Evolutionary conservation across 2,329 filamentous ascomycete species (phyloP).

Genomic region (Simplicillium sp.): DNA sequence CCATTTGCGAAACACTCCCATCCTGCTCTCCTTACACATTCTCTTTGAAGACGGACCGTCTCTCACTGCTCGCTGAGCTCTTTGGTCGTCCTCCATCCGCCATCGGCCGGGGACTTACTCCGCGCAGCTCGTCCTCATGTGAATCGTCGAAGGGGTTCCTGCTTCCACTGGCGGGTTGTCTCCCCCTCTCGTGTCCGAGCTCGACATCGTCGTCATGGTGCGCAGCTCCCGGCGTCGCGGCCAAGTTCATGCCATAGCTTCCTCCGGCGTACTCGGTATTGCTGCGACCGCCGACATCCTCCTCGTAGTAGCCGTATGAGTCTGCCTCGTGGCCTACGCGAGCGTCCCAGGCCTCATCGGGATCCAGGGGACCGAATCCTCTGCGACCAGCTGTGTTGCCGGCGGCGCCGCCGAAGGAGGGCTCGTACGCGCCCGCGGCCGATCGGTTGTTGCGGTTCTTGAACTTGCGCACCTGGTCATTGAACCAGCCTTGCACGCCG

Average conservation of each 20-base stretch:
- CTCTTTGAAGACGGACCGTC: conserved; percentile 58
- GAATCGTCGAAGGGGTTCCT: conserved; percentile 64
- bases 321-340: conserved; percentile 67
- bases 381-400: conserved; percentile 28
- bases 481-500: conserved; percentile 65
- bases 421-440: conserved; percentile 64
- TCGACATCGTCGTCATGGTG: conserved; percentile 17
- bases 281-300: conserved; percentile 47
- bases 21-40: conserved; percentile 37
- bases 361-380: conserved; percentile 62
- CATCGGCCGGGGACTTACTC: conserved; percentile 69
- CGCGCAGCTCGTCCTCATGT: conserved; percentile 51
- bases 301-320: conserved; percentile 57
- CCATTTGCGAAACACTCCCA: too few species aligned
- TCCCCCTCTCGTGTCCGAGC: conserved; percentile 20
- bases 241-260: conserved; percentile 40
- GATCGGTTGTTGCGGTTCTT: conserved; percentile 56
- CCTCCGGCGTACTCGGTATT: conserved; percentile 23
- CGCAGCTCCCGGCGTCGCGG: conserved; percentile 22
- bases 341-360: conserved; percentile 80
- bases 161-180: conserved; percentile 25
- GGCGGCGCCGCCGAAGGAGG: conserved; percentile 27
- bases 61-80: conserved; percentile 20
- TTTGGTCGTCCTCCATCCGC: conserved; percentile 27
- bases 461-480: conserved; percentile 53